phyloP scores from a whole-genome alignment of 805 yeast species.

The Zygoascus flipseniorum region DNA sequence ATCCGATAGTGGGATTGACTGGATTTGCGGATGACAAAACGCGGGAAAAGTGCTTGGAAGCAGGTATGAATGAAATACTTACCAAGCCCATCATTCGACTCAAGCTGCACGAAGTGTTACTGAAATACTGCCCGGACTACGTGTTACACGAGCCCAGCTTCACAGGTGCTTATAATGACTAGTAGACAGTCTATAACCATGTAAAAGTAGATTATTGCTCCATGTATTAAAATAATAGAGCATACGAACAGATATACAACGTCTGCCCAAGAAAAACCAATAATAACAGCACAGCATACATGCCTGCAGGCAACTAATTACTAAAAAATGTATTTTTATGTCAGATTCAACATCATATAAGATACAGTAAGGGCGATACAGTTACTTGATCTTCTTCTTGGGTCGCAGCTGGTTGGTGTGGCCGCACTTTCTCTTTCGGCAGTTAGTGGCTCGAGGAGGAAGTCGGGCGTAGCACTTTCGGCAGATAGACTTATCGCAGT shows the following conservation, averaged over 20 bases:
- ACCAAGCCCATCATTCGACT: slow-evolving; percentile 77
- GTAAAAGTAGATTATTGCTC: neutral
- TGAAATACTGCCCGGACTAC: slow-evolving; percentile 32
- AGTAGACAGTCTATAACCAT: neutral
- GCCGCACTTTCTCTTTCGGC: slow-evolving; percentile 99
- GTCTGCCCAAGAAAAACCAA: too few relatives aligned
- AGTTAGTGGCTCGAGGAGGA: slow-evolving; percentile 99
- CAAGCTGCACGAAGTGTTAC: slow-evolving; percentile 41
- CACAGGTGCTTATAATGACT: neutral
- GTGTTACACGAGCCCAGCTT: slow-evolving; percentile 9
- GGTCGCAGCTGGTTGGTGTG: slow-evolving; percentile 99
- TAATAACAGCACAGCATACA: neutral
- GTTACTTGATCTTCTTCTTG: slow-evolving; percentile 59
- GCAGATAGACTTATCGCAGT: slow-evolving; percentile 99
- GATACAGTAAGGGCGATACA: neutral
- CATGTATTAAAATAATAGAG: too few relatives aligned
- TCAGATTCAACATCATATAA: neutral
- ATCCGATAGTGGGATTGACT: slow-evolving; percentile 87
- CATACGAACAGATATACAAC: too few relatives aligned
- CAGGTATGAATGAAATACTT: slow-evolving; percentile 88
- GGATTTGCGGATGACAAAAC: slow-evolving; percentile 93
- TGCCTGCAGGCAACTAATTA: neutral
- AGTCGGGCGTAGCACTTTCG: slow-evolving; percentile 99
- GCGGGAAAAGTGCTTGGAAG: slow-evolving; percentile 70
- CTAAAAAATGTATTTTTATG: neutral